Evolutionary conservation across 352 stramenopile species (phyloP), one percentile per base, ranked within the genome.

Genomic region (Phytophthora pistaciae): DNA sequence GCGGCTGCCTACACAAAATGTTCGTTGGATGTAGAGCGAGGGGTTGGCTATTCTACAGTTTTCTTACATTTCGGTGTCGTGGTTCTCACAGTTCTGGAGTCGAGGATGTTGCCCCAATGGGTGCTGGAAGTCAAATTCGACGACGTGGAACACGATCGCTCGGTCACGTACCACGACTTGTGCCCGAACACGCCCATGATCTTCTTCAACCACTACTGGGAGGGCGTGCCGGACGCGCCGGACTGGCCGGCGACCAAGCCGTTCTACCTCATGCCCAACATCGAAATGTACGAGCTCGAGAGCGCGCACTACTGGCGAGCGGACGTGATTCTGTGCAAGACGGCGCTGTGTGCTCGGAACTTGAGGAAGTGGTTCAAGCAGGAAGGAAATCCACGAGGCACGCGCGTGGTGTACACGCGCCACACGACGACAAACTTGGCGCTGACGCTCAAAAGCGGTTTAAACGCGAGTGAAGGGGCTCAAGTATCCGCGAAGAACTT

Each of bases 151-250:
- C 33, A 33, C 25, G 65, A 64, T n/a, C 68, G 74, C 2, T 77
- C 54, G 3, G 58, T 83, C 25, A 71, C 74, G 49, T 88, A 88
- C 61, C 69, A 84, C 56, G 81, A 88, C 21, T 64, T 88, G 31
- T 88, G 81, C 31, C 81, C 81, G 10, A 68, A 71, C 29, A 87
- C 79, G n/a, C 75, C 79, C 0, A 54, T 87, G 48, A 50, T 90
- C 20, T 69, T 87, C 46, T 83, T 90, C 56, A 86, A 90, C 50
- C 79, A 87, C 58, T 90, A 85, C 53, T 87, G 77, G 77, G 68
- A 86, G 27, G 76, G 60, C 21, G 11, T 90, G 0, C 64, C 57
- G 1, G 52, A 69, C 1, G 52, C 72, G 1, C 40, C 65, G 0
- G 27, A 60, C 3, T 89, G 76, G 64, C 81, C 81, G 0, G 64